Conservation (phyloP, 1,284 basidiomycete genomes). For the Meira nashicola region DNA sequence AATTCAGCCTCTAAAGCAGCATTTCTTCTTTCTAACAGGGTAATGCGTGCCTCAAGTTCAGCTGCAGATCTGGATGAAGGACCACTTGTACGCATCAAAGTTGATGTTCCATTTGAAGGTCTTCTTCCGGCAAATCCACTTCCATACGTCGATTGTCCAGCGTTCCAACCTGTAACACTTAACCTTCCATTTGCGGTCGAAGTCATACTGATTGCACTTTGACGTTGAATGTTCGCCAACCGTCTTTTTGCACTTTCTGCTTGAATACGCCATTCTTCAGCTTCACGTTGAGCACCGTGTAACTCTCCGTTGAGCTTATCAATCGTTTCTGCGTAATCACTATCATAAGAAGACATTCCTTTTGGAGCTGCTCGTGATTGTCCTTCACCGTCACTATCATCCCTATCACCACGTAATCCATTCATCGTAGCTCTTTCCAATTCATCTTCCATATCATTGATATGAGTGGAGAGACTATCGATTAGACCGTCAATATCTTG, state of each 20-base stretch:
- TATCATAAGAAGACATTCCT: neutral
- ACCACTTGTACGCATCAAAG: neutral
- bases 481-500: conserved; percentile 23
- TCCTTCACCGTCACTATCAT: conserved; percentile 2
- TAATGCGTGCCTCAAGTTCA: conserved; percentile 1
- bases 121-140: neutral
- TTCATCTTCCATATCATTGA: conserved; percentile 26
- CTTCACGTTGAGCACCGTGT: neutral
- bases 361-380: neutral
- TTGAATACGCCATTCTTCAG: conserved; percentile 8
- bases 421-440: conserved; percentile 1
- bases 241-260: conserved; percentile 14
- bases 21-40: conserved; percentile 38
- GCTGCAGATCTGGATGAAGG: neutral
- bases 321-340: neutral
- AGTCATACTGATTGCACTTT: conserved; percentile 7
- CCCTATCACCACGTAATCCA: neutral
- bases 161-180: neutral
- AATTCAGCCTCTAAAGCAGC: conserved; percentile 42
- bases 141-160: neutral
- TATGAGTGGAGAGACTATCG: conserved; percentile 23
- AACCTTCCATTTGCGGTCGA: neutral
- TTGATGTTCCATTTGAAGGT: neutral
- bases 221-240: conserved; percentile 12
- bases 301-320: conserved; percentile 2